Percentiles rank a stretch among this genome's conserved stretches.
Conservation (phyloP, 1,284 basidiomycete species). For the Earliella scabrosa region DNA sequence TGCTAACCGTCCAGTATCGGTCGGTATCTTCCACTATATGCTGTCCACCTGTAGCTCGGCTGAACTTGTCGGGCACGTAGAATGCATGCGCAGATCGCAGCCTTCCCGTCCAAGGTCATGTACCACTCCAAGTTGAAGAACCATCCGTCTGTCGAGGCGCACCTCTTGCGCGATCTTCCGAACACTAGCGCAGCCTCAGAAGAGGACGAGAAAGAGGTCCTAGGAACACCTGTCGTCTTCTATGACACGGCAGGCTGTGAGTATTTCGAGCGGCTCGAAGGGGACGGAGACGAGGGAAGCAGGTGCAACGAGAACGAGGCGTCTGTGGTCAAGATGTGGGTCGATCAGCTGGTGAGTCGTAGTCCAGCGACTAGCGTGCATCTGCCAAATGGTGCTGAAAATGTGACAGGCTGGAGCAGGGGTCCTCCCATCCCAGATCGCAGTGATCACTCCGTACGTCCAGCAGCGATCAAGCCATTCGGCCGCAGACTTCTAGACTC, state of each 20-base stretch:
- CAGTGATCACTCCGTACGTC: conserved; percentile 88
- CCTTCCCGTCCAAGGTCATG: conserved; percentile 85
- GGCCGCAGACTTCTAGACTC: not conserved
- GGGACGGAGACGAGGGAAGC: conserved; percentile 80
- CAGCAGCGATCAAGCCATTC: not conserved
- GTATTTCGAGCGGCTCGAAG: conserved; percentile 81
- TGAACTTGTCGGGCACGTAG: conserved; percentile 41
- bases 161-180: conserved; percentile 76
- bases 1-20: conserved; percentile 90
- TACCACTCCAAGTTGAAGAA: conserved; percentile 80
- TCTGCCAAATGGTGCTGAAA: no score
- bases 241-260: conserved; percentile 95
- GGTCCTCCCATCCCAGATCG: conserved; percentile 77
- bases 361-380: no score
- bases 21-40: conserved; percentile 36
- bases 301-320: conserved; percentile 95
- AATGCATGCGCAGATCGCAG: conserved; percentile 88
- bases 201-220: conserved; percentile 72
- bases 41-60: not conserved
- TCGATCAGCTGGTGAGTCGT: conserved; percentile 77
- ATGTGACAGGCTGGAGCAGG: conserved; percentile 76
- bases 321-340: conserved; percentile 81
- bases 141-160: conserved; percentile 70
- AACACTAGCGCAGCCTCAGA: conserved; percentile 48
- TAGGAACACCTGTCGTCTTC: conserved; percentile 85